Base-by-base conservation (phyloP, 2,329 filamentous ascomycete species). In the Arachnomyces sp. region DNA sequence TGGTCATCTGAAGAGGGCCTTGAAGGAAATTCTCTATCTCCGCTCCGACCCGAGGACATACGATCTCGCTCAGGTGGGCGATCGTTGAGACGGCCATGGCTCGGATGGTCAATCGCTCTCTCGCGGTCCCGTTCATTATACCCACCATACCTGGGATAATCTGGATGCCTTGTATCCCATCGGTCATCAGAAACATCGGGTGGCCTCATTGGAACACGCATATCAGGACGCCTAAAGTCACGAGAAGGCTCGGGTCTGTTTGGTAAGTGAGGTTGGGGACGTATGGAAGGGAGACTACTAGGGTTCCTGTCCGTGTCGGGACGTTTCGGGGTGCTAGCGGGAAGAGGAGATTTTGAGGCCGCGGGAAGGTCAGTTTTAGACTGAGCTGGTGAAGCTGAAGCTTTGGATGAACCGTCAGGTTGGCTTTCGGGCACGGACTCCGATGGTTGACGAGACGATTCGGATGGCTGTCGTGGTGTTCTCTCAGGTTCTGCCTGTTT, bases 111-210 rank as follows among this genome's bases (percentile, higher is more conserved):
- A 38, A 61, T 60, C 3, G 56, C 43, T 31, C 61, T 55, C 13
- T 56, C 54, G 34, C 58, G 59, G 14, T 64, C 61, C 41, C 59
- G 52, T 29, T 63, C 63, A 34, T 52, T 57, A 34, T 64, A 58
- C 28, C 62, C 58, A 12, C 51, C 50, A 44, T 53, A 50, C 13
- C 65, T 59, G 14, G 54, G 44, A 40, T 62, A 61, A 13, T 65
- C 62, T 8, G 54, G 43, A 43, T 58, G 58, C 41, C 66, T 43
- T 9, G 37, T 14, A 31, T 66, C 62, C 43, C 59, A 55, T 43
- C 65, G 56, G 14, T 56, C 56, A 33, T 67, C 63, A 34, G 58
- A 41, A n/a, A 59, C 44, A 38, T 67, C 65, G 7, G 57, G 56
- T n/a, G 48, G 45, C 25, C 66, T 59, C n/a, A 54, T 52, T 25